phyloP scores from a whole-genome alignment of 495 filamentous ascomycete species.

The Penicillium cinerascens region DNA sequence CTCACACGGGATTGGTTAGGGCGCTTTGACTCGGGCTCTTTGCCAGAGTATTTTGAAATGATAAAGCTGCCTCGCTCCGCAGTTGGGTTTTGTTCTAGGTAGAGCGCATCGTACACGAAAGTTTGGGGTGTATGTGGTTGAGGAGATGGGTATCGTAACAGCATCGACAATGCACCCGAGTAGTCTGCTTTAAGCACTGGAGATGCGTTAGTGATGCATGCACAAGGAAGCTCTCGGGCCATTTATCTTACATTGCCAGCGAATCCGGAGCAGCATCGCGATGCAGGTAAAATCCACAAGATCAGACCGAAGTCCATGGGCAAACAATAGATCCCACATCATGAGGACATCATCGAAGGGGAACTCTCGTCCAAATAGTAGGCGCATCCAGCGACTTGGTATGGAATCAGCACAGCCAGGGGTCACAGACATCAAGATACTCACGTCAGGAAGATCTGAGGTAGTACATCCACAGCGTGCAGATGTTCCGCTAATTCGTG shows the following conservation, averaged over 20 bases:
- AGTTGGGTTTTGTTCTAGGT: slow-evolving; percentile 72
- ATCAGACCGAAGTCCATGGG: slow-evolving; percentile 76
- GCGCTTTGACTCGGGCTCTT: slow-evolving; percentile 46
- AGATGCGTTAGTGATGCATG: not conserved
- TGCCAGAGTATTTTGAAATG: slow-evolving; percentile 79
- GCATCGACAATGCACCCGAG: slow-evolving; percentile 71
- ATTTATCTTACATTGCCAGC: slow-evolving; percentile 73
- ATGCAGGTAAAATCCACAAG: slow-evolving; percentile 86
- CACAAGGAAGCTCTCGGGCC: too few species aligned
- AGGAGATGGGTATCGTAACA: slow-evolving; percentile 74
- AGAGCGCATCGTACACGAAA: slow-evolving; percentile 86
- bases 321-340: slow-evolving; percentile 91
- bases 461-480: slow-evolving; percentile 81
- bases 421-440: not conserved
- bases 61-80: slow-evolving; percentile 66
- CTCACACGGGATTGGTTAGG: slow-evolving; percentile 31
- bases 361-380: slow-evolving; percentile 92
- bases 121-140: slow-evolving; percentile 63
- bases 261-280: slow-evolving; percentile 87
- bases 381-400: slow-evolving; percentile 82
- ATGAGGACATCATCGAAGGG: slow-evolving; percentile 76
- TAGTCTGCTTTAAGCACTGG: slow-evolving; percentile 83
- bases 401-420: slow-evolving; percentile 4
- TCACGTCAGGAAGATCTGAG: slow-evolving; percentile 93
- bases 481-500: slow-evolving; percentile 79